Evolutionary conservation across 1,284 basidiomycete genomes (phyloP).

Genomic region (Heterobasidion irregulare): DNA sequence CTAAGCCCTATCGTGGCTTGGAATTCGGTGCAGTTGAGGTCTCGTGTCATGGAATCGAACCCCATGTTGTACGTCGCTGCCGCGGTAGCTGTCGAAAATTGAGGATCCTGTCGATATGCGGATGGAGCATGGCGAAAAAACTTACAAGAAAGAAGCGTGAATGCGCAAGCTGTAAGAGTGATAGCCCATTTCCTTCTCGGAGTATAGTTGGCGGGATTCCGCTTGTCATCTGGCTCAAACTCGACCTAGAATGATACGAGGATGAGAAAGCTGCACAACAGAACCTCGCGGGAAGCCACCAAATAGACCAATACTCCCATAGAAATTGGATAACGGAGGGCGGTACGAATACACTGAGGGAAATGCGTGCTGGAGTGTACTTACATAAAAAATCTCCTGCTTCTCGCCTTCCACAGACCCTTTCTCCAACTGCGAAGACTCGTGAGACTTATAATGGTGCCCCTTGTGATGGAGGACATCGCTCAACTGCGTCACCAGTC

Average conservation of each 20-base stretch:
- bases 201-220: conserved; percentile 42
- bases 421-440: conserved; percentile 1
- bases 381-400: conserved; percentile 14
- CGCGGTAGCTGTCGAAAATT: conserved; percentile 33
- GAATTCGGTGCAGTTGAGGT: conserved; percentile 49
- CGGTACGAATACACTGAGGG: not conserved
- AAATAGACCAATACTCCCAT: not conserved
- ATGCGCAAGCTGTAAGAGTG: conserved; percentile 4
- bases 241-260: conserved; percentile 32
- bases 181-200: conserved; percentile 5
- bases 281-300: not conserved
- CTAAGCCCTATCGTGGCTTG: conserved; percentile 55
- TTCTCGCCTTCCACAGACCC: not conserved
- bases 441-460: conserved; percentile 8
- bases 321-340: not conserved
- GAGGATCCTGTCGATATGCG: not conserved
- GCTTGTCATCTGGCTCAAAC: conserved; percentile 37
- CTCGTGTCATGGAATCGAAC: conserved; percentile 53
- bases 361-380: not conserved
- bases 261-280: not conserved
- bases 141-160: conserved; percentile 2
- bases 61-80: conserved; percentile 51
- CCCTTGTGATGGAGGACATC: conserved; percentile 18
- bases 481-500: conserved; percentile 16
- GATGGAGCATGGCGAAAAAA: conserved; percentile 1